Conservation (phyloP, 2,329 filamentous ascomycete species). For the Aspergillus sergii region DNA sequence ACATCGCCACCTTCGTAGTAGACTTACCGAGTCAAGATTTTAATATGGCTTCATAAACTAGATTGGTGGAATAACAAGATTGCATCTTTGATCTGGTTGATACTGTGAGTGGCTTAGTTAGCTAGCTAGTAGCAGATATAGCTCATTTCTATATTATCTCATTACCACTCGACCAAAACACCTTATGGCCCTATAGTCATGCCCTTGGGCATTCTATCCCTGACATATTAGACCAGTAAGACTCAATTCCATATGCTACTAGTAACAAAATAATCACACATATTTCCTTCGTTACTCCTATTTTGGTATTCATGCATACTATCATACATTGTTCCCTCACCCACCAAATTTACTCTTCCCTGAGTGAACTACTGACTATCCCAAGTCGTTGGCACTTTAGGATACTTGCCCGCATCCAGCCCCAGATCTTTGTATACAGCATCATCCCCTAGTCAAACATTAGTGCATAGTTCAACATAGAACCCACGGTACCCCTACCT, state of each 20-base stretch:
- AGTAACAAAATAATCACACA: not conserved
- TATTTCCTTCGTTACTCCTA: not conserved
- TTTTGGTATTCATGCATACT: not conserved
- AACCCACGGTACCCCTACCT: conserved; percentile 40
- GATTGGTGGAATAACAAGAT: not conserved
- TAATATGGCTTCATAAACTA: not conserved
- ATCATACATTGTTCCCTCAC: not conserved
- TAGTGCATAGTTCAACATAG: not conserved
- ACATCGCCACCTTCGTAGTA: not conserved
- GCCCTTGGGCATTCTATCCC: no score
- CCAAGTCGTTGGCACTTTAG: conserved; percentile 65
- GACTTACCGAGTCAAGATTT: not conserved
- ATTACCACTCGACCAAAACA: no score
- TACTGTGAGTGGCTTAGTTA: not conserved
- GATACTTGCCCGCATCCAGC: conserved; percentile 65
- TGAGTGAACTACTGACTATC: conserved; percentile 26
- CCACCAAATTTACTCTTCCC: not conserved
- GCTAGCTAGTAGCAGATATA: not conserved
- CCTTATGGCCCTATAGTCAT: no score
- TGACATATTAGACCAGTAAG: not conserved
- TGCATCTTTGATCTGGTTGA: not conserved
- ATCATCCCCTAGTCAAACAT: conserved; percentile 52
- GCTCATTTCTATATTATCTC: not conserved
- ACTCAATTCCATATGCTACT: not conserved
- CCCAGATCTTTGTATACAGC: conserved; percentile 62